A percentile compares a stretch with the other conserved stretches of the same genome.
phyloP scores from a whole-genome alignment of 83 land plant species.

The Diphasiastrum complanatum region DNA sequence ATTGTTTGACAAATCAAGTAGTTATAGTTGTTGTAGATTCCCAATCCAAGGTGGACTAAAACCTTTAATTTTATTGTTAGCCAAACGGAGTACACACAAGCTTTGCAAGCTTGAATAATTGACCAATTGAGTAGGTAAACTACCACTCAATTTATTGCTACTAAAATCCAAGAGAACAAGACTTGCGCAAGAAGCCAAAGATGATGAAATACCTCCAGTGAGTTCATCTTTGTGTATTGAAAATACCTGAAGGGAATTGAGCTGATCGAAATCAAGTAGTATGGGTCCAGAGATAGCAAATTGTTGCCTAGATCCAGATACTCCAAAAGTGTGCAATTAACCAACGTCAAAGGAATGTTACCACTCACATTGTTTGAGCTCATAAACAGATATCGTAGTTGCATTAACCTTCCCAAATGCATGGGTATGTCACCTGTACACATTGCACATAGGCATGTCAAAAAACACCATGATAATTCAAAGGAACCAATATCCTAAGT shows the following conservation, averaged over 20 bases:
- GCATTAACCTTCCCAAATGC: no score
- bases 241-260: conserved; percentile 33
- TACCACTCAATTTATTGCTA: background rate
- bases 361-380: no score
- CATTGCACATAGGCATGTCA: no score
- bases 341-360: no score
- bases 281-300: conserved; percentile 6
- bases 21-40: conserved; percentile 10
- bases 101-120: background rate
- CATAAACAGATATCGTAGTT: no score
- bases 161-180: no score
- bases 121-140: background rate
- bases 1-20: conserved; percentile 25
- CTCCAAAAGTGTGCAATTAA: background rate
- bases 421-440: no score
- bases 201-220: no score
- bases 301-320: conserved; percentile 14
- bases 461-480: no score
- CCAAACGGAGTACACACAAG: conserved; percentile 18
- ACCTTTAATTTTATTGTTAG: conserved; percentile 19
- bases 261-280: conserved; percentile 12
- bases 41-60: conserved; percentile 18
- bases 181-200: no score
- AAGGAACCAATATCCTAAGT: no score
- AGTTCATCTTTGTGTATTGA: conserved; percentile 36